These are phyloP conservation scores for Aspergillus kassunensis DNA, from an alignment of 495 filamentous ascomycete species.

Conservation along the genomic window DNA sequence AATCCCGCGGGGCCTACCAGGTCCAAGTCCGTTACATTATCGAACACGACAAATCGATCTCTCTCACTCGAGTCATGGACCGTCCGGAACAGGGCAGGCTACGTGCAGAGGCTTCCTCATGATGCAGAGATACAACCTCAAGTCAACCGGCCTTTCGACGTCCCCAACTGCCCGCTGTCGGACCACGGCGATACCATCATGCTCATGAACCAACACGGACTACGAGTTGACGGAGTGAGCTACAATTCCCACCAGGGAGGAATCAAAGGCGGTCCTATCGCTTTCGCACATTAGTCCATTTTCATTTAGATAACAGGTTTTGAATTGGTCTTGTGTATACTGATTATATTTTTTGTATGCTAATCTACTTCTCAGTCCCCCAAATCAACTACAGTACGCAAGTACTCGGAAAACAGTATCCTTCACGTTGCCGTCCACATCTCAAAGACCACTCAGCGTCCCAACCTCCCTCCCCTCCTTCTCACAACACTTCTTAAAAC, in stretches of 20 bases:
- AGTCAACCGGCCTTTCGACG: background rate
- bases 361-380: too few relatives aligned
- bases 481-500: too few relatives aligned
- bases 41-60: background rate
- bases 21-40: background rate
- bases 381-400: too few relatives aligned
- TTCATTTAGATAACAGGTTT: too few relatives aligned
- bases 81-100: background rate
- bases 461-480: too few relatives aligned
- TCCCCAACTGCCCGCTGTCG: background rate
- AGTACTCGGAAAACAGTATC: too few relatives aligned
- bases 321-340: too few relatives aligned
- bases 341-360: too few relatives aligned
- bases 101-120: background rate
- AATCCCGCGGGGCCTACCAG: background rate
- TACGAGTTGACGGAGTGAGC: slow-evolving; percentile 6
- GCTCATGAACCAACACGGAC: background rate
- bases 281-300: too few relatives aligned
- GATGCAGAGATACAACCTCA: background rate
- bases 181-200: slow-evolving; percentile 1
- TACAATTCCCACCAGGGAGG: background rate
- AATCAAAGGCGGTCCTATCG: background rate
- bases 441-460: too few relatives aligned
- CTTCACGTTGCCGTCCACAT: too few relatives aligned
- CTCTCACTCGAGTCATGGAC: background rate